These are phyloP conservation scores for Penicillium mononematosum DNA, from an alignment of 495 filamentous ascomycete species.

Conservation along the genomic window DNA sequence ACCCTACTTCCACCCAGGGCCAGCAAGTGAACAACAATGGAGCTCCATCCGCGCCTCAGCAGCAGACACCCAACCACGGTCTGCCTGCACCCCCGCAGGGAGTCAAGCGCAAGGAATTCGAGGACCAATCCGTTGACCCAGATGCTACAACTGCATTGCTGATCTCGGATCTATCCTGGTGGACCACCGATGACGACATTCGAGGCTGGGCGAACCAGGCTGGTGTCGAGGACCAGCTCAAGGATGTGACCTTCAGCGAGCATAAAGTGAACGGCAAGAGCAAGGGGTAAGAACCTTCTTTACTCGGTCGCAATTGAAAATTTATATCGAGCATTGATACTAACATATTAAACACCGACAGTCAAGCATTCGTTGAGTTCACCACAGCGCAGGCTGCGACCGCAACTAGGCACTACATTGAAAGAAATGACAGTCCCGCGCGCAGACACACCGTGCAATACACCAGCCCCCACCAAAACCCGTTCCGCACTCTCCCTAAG, in stretches of 20 bases:
- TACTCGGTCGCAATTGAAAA: not conserved
- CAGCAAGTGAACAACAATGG: slow-evolving; percentile 21
- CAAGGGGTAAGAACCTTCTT: slow-evolving; percentile 70
- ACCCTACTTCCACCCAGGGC: not conserved
- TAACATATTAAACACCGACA: slow-evolving; percentile 33
- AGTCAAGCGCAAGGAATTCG: slow-evolving; percentile 71
- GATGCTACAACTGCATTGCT: slow-evolving; percentile 79
- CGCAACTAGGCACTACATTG: slow-evolving; percentile 79
- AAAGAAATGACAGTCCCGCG: slow-evolving; percentile 55
- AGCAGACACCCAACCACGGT: slow-evolving; percentile 21
- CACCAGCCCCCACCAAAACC: slow-evolving; percentile 74
- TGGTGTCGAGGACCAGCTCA: slow-evolving; percentile 75
- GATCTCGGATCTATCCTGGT: slow-evolving; percentile 90
- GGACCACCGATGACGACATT: slow-evolving; percentile 93
- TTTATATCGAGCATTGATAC: slow-evolving; percentile 3
- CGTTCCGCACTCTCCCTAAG: slow-evolving; percentile 89
- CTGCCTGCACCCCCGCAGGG: slow-evolving; percentile 55
- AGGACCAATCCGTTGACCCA: slow-evolving; percentile 76
- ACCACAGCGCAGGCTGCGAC: slow-evolving; percentile 80
- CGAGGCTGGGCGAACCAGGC: slow-evolving; percentile 81
- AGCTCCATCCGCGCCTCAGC: slow-evolving; percentile 16
- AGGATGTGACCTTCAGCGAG: slow-evolving; percentile 93
- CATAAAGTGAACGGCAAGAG: slow-evolving; percentile 99
- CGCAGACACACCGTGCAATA: slow-evolving; percentile 75
- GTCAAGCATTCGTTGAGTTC: slow-evolving; percentile 90